Base-by-base conservation (phyloP, 1,284 basidiomycete species). In the Irpex sp. region DNA sequence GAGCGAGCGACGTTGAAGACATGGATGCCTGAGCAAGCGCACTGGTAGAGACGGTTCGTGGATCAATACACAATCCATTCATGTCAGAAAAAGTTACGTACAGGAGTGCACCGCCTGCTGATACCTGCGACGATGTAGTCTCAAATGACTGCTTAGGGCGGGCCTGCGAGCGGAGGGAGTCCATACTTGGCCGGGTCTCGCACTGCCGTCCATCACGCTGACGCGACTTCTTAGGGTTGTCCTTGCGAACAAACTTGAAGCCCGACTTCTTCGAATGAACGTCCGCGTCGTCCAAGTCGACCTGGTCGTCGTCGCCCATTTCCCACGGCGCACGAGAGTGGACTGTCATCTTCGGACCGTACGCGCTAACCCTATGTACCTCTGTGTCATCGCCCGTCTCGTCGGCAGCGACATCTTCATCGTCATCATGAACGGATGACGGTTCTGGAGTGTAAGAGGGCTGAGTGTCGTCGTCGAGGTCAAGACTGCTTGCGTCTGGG, bases 281-380 rank as follows among this genome's bases (percentile, higher is more conserved):
- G 57, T 67, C 68, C 62, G 69, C 72, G 60, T 74, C 71, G 51
- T 78, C 78, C 0, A 75, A 69, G 53, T 83, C 81, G 50, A 82
- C 81, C 36, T 79, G 82, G 67, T 83, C 82, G 31, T 77, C 72
- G 5, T 80, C 65, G 15, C 75, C 56, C n/a, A 75, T 78, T 75
- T 93, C 90, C 90, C 90, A 93, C 51, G 91, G 90, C 26, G 90
- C 88, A 33, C 82, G 86, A 63, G 89, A 88, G 74, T 92, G 89
- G 70, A 92, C 85, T 56, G 87, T 84, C 82, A 93, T 89, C 72
- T 86, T 90, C 33, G 90, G 90, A 15, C 91, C 91, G 50, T 89
- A 83, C 60, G 87, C 76, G 69, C 88, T 91, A 74, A 90, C 83
- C 61, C 86, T 80, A 64, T 79, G 66, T 13, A 68, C 59, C 61